Evolutionary conservation across 2,329 filamentous ascomycete genomes (phyloP), one percentile per base, ranked within the genome.

Genomic region (Biscogniauxia sp.): DNA sequence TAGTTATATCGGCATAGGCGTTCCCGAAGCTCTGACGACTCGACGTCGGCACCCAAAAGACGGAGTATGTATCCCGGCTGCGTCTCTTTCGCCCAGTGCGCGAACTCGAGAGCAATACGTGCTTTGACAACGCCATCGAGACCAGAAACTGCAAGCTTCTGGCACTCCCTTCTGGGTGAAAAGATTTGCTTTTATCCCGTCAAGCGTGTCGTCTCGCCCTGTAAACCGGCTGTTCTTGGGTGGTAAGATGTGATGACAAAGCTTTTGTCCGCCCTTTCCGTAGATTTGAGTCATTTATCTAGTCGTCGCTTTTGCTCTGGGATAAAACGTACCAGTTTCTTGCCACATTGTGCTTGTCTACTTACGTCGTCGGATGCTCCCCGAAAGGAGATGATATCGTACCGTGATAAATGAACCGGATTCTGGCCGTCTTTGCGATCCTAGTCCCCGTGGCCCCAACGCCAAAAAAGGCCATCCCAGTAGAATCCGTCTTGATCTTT

Each of bases 41-140:
- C 23, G 72, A 68, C n/a, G 75, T 77, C 5, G 77, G 73, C 4
- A 81, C 70, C 79, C 77, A 82, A 61, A 82, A 75, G 55, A 83
- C 66, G 0, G 74, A 77, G 56, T 70, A 78, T 4, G 73, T n/a
- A n/a, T n/a, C n/a, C 70, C 1, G 72, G 71, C 32, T 70, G 53
- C 49, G 72, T 69, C 9, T 75, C n/a, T n/a, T n/a, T n/a, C n/a
- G n/a, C n/a, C n/a, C n/a, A n/a, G n/a, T n/a, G n/a, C n/a, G n/a
- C n/a, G n/a, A n/a, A n/a, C n/a, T n/a, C n/a, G n/a, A n/a, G n/a
- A n/a, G n/a, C n/a, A n/a, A n/a, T n/a, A n/a, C n/a, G n/a, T n/a
- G n/a, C 55, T 58, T 70, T 80, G 6, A 78, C 77, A 2, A 76
- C 65, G 9, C 78, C 77, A n/a, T 77, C 76, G 4, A 79, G 69